Evolutionary conservation across 2,329 filamentous ascomycete species (phyloP), one percentile per base, ranked within the genome.

Genomic region (Colletotrichum orchidophilum): DNA sequence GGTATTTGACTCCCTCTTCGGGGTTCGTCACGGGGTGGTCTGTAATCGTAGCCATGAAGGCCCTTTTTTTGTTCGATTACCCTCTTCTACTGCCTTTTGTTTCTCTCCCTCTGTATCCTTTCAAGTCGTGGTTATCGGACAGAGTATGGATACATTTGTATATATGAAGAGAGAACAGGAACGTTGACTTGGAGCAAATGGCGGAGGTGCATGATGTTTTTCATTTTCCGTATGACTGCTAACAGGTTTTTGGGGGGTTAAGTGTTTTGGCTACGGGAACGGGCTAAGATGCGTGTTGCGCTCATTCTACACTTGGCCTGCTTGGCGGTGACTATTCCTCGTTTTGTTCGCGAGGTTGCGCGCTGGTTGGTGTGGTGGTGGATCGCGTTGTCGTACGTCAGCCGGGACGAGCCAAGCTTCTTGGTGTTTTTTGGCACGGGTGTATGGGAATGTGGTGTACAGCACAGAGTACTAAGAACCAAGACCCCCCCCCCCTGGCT

Each of bases 1-100:
- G 79, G 57, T 80, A 82, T 50, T 78, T 73, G 2, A 79, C 72
- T 74, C 80, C 75, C 3, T 74, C 66, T 31, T 71, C 73, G 50
- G 64, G 64, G 29, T 73, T 73, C 6, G 75, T 76, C 18, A 76
- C 72, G 27, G 78, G 77, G 33, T 79, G 78, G 27, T 75, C 66
- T 46, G 39, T n/a, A 21, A 42, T 26, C 39, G 39, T 42, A 0
- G 76, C 76, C 71, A 75, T 70, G 24, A 54, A 61, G 54, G 42
- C 46, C 15, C 2, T 46, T 46, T n/a, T 46, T 15, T 3, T n/a
- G 39, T 8, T 46, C 18, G 1, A 46, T 8, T 46, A n/a, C 18
- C 18, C 39, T 46, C 39, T 7, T 18, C 15, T 7, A n/a, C 12
- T 27, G 46, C 13, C 27, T 35, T 61, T 9, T 9, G 58, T 74